Evolutionary conservation across 768 basidiomycete genomes (phyloP).

Genomic region (Chalciporus pseudorubinellus): DNA sequence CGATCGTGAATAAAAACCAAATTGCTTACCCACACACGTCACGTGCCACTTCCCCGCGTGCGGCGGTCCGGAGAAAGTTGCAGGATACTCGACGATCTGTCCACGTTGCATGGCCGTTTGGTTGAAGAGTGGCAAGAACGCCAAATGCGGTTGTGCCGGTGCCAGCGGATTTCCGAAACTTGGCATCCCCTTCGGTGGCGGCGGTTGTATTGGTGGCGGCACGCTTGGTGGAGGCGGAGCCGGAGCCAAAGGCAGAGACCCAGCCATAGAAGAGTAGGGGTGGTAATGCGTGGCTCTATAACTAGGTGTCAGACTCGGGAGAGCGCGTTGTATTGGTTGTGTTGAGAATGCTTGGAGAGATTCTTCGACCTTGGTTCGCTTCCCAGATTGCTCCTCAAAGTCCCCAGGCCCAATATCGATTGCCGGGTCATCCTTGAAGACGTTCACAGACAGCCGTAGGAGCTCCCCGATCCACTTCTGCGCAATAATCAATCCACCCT

Average conservation of each 20-base stretch:
- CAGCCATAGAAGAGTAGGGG: slow-evolving; percentile 21
- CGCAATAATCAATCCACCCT: slow-evolving; percentile 50
- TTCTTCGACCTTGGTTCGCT: slow-evolving; percentile 31
- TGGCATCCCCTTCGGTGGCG: slow-evolving; percentile 33
- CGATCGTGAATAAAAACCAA: background rate
- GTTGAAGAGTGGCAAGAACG: slow-evolving; percentile 73
- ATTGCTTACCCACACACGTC: slow-evolving; percentile 60
- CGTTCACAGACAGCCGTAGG: slow-evolving; percentile 27
- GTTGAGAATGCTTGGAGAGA: slow-evolving; percentile 31
- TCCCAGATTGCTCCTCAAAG: slow-evolving; percentile 30
- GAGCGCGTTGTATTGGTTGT: slow-evolving; percentile 23
- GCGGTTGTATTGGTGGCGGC: slow-evolving; percentile 35
- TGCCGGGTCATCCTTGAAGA: slow-evolving; percentile 15
- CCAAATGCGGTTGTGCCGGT: slow-evolving; percentile 59
- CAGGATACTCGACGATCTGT: slow-evolving; percentile 57
- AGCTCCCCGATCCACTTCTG: slow-evolving; percentile 55
- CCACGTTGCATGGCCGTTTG: slow-evolving; percentile 68
- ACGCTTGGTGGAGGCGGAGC: slow-evolving; percentile 28
- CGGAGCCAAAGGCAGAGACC: slow-evolving; percentile 8
- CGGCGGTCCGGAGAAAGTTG: slow-evolving; percentile 59
- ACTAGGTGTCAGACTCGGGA: slow-evolving; percentile 9
- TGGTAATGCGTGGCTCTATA: slow-evolving; percentile 31
- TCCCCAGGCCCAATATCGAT: slow-evolving; percentile 21
- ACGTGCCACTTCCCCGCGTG: slow-evolving; percentile 70
- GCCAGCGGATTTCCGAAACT: slow-evolving; percentile 53